Percentiles rank a stretch among this genome's conserved stretches.
Conservation (phyloP, 495 filamentous ascomycete species). For the Daldinia grandis region DNA sequence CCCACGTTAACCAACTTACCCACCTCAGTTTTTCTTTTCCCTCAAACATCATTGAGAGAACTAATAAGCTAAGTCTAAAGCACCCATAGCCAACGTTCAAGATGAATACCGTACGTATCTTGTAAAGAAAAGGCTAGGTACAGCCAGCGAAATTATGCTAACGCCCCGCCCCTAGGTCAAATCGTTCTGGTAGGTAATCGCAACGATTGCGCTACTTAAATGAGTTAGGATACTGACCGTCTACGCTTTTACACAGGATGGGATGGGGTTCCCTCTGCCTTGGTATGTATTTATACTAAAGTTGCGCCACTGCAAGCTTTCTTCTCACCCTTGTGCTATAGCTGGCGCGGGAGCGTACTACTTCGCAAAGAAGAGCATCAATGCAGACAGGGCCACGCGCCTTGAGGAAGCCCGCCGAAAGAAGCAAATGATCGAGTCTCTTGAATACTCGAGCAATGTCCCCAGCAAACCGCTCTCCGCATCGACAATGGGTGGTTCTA, state of each 20-base stretch:
- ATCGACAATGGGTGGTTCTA: constrained; percentile 52
- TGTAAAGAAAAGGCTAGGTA: neutral
- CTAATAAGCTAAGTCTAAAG: neutral
- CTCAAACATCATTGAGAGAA: constrained; percentile 8
- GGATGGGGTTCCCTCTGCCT: constrained; percentile 88
- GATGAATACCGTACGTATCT: constrained; percentile 48
- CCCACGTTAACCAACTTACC: constrained; percentile 17
- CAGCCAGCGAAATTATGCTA: constrained; percentile 24
- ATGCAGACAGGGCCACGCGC: constrained; percentile 79
- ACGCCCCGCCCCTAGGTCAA: constrained; percentile 54
- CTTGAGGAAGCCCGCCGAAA: constrained; percentile 72
- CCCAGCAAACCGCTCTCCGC: constrained; percentile 44
- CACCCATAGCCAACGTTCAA: constrained; percentile 18
- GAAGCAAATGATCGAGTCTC: constrained; percentile 66
- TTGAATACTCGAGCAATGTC: constrained; percentile 62
- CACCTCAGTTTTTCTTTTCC: constrained; percentile 21
- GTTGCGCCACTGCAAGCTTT: neutral
- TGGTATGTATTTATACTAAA: constrained; percentile 59
- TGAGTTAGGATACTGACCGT: constrained; percentile 16
- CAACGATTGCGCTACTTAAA: constrained; percentile 5
- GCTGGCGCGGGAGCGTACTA: constrained; percentile 90
- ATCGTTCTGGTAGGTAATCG: constrained; percentile 65
- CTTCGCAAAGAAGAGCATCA: constrained; percentile 94
- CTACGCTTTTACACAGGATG: constrained; percentile 60
- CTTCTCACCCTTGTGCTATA: constrained; percentile 49